A percentile compares a stretch with the other conserved stretches of the same genome.
Evolutionary conservation across 768 basidiomycete species (phyloP).

Genomic region (Hebeloma cylindrosporum): DNA sequence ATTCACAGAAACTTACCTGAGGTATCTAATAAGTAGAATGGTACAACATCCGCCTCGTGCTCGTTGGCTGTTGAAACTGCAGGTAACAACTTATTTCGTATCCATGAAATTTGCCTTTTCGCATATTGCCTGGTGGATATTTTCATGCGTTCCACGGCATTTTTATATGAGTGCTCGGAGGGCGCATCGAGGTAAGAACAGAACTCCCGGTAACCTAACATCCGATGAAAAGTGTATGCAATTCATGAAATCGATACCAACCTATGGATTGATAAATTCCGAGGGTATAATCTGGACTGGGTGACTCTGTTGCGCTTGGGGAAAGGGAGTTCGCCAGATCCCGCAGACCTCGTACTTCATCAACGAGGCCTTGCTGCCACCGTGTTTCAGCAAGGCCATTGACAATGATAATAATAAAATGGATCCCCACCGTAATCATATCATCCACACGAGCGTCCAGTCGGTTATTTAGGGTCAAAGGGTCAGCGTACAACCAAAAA

Average conservation of each 20-base stretch:
- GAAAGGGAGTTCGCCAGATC: conserved; percentile 26
- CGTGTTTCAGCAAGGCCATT: conserved; percentile 3
- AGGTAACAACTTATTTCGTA: conserved; percentile 85
- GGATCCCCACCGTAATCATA: conserved; percentile 73
- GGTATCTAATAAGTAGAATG: conserved; percentile 64
- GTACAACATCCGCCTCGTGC: conserved; percentile 28
- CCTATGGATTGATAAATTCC: conserved; percentile 97
- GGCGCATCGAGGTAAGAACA: conserved; percentile 54
- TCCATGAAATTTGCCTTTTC: conserved; percentile 89
- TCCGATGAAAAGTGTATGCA: background rate
- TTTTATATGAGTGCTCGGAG: conserved; percentile 43
- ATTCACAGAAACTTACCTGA: conserved; percentile 43
- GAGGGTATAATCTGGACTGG: conserved; percentile 59
- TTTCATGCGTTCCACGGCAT: conserved; percentile 80
- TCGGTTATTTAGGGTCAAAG: conserved; percentile 58
- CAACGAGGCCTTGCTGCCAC: conserved; percentile 78
- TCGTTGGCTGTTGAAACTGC: conserved; percentile 53
- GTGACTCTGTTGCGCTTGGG: background rate
- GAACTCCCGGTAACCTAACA: conserved; percentile 90
- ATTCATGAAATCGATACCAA: conserved; percentile 24
- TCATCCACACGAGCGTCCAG: conserved; percentile 80
- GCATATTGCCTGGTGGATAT: conserved; percentile 88
- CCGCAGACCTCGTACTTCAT: conserved; percentile 68
- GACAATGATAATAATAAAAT: background rate
- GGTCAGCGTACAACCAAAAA: conserved; percentile 88